phyloP scores from a whole-genome alignment of 805 yeast species.

The Lachancea waltii region DNA sequence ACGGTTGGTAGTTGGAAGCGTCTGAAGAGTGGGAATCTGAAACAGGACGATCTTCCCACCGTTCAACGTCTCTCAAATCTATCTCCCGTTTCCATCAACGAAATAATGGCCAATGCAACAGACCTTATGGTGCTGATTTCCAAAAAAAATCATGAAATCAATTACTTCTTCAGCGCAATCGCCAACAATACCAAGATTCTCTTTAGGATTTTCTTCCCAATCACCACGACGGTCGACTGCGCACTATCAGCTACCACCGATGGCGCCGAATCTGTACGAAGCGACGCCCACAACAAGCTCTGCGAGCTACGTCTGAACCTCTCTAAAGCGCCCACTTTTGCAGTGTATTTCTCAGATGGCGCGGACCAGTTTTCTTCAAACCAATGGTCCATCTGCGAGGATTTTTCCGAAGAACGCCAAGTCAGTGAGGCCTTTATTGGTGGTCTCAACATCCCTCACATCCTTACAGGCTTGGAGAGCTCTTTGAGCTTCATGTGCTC shows the following conservation, averaged over 20 bases:
- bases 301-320: conserved; percentile 46
- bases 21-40: conserved; percentile 54
- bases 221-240: conserved; percentile 52
- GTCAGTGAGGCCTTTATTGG: conserved; percentile 61
- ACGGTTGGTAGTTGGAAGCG: conserved; percentile 81
- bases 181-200: conserved; percentile 60
- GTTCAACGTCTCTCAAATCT: conserved; percentile 49
- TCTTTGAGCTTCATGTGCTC: conserved; percentile 49
- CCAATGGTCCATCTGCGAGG: conserved; percentile 79
- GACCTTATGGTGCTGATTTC: conserved; percentile 65
- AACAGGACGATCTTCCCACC: conserved; percentile 31
- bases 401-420: conserved; percentile 78
- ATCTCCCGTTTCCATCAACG: conserved; percentile 59
- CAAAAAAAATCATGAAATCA: conserved; percentile 63
- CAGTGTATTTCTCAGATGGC: conserved; percentile 63
- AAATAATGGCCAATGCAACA: conserved; percentile 55
- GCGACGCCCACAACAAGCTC: conserved; percentile 14
- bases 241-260: conserved; percentile 44
- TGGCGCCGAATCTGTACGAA: conserved; percentile 12
- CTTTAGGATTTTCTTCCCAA: conserved; percentile 67
- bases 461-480: conserved; percentile 50
- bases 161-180: conserved; percentile 71
- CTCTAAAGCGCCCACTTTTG: conserved; percentile 65
- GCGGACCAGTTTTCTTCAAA: conserved; percentile 43
- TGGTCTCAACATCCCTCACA: conserved; percentile 62